Evolutionary conservation across 305 asterid species (phyloP).

Genomic region (Fraxinus paxiana): DNA sequence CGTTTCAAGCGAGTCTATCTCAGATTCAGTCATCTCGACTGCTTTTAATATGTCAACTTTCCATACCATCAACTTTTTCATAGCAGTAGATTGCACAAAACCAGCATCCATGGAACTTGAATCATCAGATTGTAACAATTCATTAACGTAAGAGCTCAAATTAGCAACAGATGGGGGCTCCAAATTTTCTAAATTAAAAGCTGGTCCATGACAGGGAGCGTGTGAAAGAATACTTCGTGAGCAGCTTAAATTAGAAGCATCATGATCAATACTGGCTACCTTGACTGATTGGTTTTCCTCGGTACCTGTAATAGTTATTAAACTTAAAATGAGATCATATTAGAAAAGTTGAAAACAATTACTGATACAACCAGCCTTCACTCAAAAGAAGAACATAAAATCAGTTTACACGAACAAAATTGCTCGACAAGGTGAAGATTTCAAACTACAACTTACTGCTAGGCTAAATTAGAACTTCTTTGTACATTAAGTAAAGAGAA

Average conservation of each 20-base stretch:
- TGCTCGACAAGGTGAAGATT: neutral
- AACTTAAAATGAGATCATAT: neutral
- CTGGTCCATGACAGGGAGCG: conserved; percentile 44
- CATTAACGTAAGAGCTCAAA: conserved; percentile 58
- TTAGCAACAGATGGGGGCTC: conserved; percentile 55
- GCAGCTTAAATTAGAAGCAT: conserved; percentile 41
- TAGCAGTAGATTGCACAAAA: conserved; percentile 53
- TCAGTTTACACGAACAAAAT: neutral
- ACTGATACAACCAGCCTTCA: neutral
- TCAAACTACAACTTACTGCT: neutral
- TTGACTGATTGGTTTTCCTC: conserved; percentile 65
- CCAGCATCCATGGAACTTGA: conserved; percentile 47
- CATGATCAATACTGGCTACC: conserved; percentile 44
- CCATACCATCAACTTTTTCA: conserved; percentile 67
- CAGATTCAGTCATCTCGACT: conserved; percentile 74
- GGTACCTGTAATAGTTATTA: conserved; percentile 43
- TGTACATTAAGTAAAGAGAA: neutral
- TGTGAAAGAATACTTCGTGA: conserved; percentile 51
- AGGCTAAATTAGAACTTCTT: neutral
- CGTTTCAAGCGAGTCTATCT: conserved; percentile 81
- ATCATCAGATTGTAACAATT: conserved; percentile 61
- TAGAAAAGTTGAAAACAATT: neutral
- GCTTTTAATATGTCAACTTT: conserved; percentile 67
- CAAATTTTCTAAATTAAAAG: conserved; percentile 68
- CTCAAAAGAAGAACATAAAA: neutral